A percentile compares a stretch with the other conserved stretches of the same genome.
Evolutionary conservation across 345 rosid species (phyloP).

Genomic region (Corchorus capsularis): DNA sequence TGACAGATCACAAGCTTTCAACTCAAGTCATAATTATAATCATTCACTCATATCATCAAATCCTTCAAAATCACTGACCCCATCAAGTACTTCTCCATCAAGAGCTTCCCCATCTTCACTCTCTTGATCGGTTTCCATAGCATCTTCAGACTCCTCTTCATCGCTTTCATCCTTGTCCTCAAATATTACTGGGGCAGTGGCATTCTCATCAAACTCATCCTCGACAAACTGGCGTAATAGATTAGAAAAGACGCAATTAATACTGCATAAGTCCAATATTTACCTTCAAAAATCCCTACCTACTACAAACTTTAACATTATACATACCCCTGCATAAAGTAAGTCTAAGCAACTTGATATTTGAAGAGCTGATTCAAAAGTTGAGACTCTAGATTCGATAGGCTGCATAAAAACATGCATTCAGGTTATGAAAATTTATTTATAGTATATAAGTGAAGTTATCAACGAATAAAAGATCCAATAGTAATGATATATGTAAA

Average conservation of each 20-base stretch:
- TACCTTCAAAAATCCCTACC: neutral
- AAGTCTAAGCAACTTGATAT: constrained; percentile 73
- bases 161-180: constrained; percentile 81
- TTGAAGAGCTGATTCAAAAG: constrained; percentile 65
- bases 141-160: constrained; percentile 63
- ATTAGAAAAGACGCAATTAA: neutral
- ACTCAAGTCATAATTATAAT: constrained; percentile 1
- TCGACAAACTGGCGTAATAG: constrained; percentile 45
- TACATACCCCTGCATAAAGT: constrained; percentile 50
- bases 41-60: constrained; percentile 58
- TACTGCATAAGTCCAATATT: neutral
- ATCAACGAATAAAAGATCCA: neutral
- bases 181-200: constrained; percentile 48
- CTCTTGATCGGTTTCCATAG: constrained; percentile 51
- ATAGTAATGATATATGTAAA: neutral
- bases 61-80: constrained; percentile 50
- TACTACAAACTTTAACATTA: neutral
- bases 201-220: constrained; percentile 54
- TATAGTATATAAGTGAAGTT: neutral
- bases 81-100: constrained; percentile 27
- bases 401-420: constrained; percentile 49
- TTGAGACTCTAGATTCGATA: constrained; percentile 77
- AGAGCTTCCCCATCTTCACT: constrained; percentile 35
- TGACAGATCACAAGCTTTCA: constrained; percentile 1
- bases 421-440: neutral